Conservation (phyloP, 768 basidiomycete species). For the Mrakia blollopis region DNA sequence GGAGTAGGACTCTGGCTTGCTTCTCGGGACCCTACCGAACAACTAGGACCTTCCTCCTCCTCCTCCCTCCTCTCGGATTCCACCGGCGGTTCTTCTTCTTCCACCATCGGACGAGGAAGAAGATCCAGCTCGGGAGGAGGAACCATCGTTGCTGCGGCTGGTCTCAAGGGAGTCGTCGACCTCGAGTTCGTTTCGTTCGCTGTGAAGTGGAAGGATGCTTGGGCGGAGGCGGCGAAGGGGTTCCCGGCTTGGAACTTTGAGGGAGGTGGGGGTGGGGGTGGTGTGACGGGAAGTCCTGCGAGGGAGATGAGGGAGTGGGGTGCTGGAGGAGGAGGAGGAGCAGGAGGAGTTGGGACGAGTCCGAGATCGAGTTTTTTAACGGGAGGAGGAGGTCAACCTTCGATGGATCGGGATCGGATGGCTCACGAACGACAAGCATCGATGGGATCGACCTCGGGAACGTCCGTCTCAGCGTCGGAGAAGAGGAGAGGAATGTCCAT, state of each 20-base stretch:
- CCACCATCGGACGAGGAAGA: neutral
- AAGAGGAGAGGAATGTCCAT: neutral
- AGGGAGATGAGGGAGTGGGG: neutral
- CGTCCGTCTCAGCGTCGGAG: no score
- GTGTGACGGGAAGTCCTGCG: neutral
- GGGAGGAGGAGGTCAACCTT: neutral
- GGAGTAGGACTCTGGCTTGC: slow-evolving; percentile 27
- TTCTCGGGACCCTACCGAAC: neutral
- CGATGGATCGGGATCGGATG: neutral
- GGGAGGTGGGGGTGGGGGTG: neutral
- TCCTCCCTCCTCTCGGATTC: neutral
- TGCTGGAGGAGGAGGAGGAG: neutral
- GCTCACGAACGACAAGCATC: neutral
- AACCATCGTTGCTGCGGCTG: neutral
- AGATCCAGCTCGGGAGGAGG: neutral
- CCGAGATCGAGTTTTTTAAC: neutral
- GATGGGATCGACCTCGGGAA: neutral
- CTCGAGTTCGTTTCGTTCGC: slow-evolving; percentile 24
- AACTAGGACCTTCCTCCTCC: neutral
- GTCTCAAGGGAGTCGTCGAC: slow-evolving; percentile 17
- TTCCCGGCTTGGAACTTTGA: slow-evolving; percentile 19
- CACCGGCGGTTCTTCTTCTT: neutral
- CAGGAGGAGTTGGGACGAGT: neutral
- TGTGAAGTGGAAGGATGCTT: slow-evolving; percentile 11
- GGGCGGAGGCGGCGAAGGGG: slow-evolving; percentile 23